Percentiles rank a stretch among this genome's conserved stretches.
Conservation (phyloP, 306 rosid species). For the Dalbergia oliveri region DNA sequence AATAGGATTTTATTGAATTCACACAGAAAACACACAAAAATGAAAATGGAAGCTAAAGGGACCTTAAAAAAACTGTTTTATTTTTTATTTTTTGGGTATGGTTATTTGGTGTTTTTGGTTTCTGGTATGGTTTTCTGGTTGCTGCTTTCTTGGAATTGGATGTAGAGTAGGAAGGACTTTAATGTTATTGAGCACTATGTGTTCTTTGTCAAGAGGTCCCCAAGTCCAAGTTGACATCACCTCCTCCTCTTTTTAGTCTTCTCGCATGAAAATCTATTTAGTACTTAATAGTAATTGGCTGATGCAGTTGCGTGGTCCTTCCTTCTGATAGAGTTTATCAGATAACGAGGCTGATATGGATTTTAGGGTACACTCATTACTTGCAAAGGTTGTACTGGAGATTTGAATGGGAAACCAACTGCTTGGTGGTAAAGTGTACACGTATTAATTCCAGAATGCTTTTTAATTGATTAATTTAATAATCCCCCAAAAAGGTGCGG, state of each 20-base stretch:
- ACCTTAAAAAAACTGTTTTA: too few species aligned
- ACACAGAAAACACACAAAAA: too few species aligned
- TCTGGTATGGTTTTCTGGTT: constrained; percentile 24
- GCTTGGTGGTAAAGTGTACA: not conserved
- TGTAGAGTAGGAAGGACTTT: constrained; percentile 35
- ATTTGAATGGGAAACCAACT: constrained; percentile 24
- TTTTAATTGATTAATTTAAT: not conserved
- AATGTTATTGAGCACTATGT: constrained; percentile 38
- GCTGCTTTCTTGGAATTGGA: constrained; percentile 46
- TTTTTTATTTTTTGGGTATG: not conserved
- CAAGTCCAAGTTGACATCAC: constrained; percentile 51
- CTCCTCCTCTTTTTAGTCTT: constrained; percentile 40
- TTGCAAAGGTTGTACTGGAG: constrained; percentile 25
- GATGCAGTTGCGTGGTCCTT: constrained; percentile 43
- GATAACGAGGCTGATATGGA: constrained; percentile 13
- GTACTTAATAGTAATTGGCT: constrained; percentile 9
- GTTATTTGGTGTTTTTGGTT: constrained; percentile 38
- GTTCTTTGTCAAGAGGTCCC: constrained; percentile 44
- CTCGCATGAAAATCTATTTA: constrained; percentile 39
- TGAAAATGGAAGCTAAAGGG: too few species aligned
- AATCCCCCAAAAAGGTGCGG: not conserved
- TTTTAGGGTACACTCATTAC: constrained; percentile 12
- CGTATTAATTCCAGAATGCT: not conserved
- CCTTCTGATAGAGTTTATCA: constrained; percentile 11
- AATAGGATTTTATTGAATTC: too few species aligned